These are phyloP conservation scores for Cryptococcus sp. DNA, from an alignment of 1,284 basidiomycete species.

Conservation along the genomic window DNA sequence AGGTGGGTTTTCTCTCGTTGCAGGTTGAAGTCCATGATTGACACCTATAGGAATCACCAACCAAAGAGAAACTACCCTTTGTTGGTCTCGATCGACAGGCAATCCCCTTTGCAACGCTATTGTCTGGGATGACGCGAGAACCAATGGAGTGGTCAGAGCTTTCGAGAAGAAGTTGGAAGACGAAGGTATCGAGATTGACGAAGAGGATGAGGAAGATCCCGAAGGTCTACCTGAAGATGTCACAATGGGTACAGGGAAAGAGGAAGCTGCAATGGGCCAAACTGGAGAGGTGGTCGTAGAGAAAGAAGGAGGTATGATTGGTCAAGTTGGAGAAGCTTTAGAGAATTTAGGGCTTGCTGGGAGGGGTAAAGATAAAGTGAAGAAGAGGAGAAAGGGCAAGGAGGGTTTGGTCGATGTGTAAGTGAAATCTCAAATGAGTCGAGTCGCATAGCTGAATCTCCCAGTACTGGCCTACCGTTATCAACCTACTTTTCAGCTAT, in stretches of 20 bases:
- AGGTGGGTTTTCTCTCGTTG: constrained; percentile 54
- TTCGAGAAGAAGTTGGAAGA: constrained; percentile 68
- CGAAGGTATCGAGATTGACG: constrained; percentile 67
- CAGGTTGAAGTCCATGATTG: background rate
- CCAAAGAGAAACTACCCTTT: constrained; percentile 93
- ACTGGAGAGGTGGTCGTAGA: constrained; percentile 29
- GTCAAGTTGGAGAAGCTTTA: constrained; percentile 19
- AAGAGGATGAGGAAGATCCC: constrained; percentile 22
- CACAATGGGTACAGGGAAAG: constrained; percentile 23
- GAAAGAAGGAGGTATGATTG: constrained; percentile 10
- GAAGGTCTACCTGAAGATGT: constrained; percentile 1
- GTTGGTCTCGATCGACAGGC: constrained; percentile 87
- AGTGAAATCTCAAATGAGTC: constrained; percentile 26
- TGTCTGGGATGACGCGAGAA: constrained; percentile 94
- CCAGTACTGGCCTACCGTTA: constrained; percentile 81
- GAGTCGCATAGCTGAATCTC: background rate
- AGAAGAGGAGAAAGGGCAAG: constrained; percentile 56
- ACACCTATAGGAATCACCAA: constrained; percentile 77
- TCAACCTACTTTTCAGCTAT: constrained; percentile 96
- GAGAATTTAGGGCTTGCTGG: constrained; percentile 26
- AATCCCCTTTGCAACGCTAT: constrained; percentile 83
- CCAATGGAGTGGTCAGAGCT: constrained; percentile 73
- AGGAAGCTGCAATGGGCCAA: constrained; percentile 31
- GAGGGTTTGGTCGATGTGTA: constrained; percentile 66
- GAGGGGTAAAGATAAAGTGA: constrained; percentile 18